These are phyloP conservation scores for Colletotrichum sp. DNA, from an alignment of 2,329 filamentous ascomycete genomes.

Conservation along the genomic window DNA sequence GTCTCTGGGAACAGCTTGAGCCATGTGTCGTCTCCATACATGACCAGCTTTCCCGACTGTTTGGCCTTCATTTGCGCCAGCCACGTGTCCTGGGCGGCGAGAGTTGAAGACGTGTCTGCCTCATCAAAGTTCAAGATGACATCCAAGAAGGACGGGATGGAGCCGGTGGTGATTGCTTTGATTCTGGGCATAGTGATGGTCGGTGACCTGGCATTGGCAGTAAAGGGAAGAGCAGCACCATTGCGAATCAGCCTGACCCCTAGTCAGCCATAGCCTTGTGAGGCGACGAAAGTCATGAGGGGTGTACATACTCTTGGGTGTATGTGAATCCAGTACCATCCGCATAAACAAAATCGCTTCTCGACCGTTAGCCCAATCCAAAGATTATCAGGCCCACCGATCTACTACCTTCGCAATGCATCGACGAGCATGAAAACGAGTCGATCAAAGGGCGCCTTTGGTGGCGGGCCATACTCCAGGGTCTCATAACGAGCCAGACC, in stretches of 20 bases:
- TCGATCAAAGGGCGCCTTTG: constrained; percentile 80
- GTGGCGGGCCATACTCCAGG: constrained; percentile 58
- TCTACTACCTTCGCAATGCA: constrained; percentile 78
- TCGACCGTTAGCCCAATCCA: neutral
- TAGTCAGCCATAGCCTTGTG: neutral
- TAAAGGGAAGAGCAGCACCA: constrained; percentile 89
- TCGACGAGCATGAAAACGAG: constrained; percentile 98
- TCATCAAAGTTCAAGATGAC: constrained; percentile 97
- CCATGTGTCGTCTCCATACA: constrained; percentile 99
- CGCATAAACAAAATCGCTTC: constrained; percentile 91
- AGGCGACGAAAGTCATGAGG: neutral
- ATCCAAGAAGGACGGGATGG: constrained; percentile 97
- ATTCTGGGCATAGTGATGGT: constrained; percentile 98
- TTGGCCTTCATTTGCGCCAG: constrained; percentile 87
- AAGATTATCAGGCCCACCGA: too few relatives aligned
- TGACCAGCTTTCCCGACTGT: constrained; percentile 75
- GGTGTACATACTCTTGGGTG: constrained; percentile 76
- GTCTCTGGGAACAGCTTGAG: constrained; percentile 91
- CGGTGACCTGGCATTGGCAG: constrained; percentile 92
- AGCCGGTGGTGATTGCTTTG: constrained; percentile 96
- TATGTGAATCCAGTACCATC: constrained; percentile 81
- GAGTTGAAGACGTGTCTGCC: constrained; percentile 86
- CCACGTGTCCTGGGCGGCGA: constrained; percentile 93
- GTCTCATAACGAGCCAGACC: constrained; percentile 76
- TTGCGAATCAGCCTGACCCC: constrained; percentile 76